Percentiles rank a stretch among this genome's conserved stretches.
These are phyloP conservation scores for Ustilago trichophora DNA, from an alignment of 1,284 basidiomycete genomes.

Conservation along the genomic window DNA sequence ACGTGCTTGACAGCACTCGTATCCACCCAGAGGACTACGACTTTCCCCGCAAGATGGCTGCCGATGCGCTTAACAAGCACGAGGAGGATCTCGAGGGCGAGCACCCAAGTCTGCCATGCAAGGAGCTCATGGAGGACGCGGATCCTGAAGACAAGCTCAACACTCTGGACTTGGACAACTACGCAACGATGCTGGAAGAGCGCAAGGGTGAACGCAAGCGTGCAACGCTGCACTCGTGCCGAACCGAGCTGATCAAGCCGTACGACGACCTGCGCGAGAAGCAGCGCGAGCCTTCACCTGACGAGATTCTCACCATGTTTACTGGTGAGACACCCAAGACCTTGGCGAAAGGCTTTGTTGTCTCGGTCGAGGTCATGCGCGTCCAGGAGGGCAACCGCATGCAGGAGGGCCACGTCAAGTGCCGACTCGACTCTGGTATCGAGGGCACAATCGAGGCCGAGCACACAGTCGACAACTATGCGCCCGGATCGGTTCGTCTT, in stretches of 20 bases:
- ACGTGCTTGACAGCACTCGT: slow-evolving; percentile 92
- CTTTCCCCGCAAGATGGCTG: slow-evolving; percentile 97
- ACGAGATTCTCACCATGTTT: slow-evolving; percentile 92
- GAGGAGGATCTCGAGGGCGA: slow-evolving; percentile 64
- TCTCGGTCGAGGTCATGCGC: slow-evolving; percentile 80
- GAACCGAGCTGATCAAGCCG: slow-evolving; percentile 82
- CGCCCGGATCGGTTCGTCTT: slow-evolving; percentile 45
- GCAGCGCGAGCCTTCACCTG: slow-evolving; percentile 76
- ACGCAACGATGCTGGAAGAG: slow-evolving; percentile 81
- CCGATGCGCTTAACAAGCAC: slow-evolving; percentile 86
- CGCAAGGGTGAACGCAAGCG: slow-evolving; percentile 70
- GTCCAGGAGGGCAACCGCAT: slow-evolving; percentile 64
- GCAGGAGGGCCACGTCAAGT: slow-evolving; percentile 68
- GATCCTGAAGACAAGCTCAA: slow-evolving; percentile 83
- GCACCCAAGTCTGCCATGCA: slow-evolving; percentile 59
- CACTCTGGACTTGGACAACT: slow-evolving; percentile 94
- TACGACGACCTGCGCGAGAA: slow-evolving; percentile 80
- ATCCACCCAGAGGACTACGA: slow-evolving; percentile 99
- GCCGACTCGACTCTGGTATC: slow-evolving; percentile 89
- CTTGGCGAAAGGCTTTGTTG: slow-evolving; percentile 80
- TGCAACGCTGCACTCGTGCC: slow-evolving; percentile 77
- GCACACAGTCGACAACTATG: slow-evolving; percentile 50
- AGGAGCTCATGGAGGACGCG: slow-evolving; percentile 81
- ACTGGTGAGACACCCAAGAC: slow-evolving; percentile 89
- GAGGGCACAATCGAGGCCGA: slow-evolving; percentile 64